Conservation (phyloP, 306 rosid genomes). For the Prunus mume region DNA sequence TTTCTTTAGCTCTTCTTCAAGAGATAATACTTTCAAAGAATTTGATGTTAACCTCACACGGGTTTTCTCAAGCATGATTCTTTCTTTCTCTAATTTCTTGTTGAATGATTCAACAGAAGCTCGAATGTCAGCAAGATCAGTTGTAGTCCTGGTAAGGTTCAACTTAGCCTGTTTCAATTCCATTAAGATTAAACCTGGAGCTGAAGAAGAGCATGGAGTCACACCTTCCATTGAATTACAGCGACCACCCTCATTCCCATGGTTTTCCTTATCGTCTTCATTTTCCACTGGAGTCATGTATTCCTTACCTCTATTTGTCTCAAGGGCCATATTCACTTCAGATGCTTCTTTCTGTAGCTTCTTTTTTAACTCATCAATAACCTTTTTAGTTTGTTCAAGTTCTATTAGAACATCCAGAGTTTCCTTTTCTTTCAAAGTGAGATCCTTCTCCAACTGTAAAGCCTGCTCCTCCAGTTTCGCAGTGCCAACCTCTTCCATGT, state of each 20-base stretch:
- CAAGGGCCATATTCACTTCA: conserved; percentile 28
- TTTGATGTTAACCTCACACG: conserved; percentile 64
- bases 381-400: conserved; percentile 43
- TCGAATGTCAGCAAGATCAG: conserved; percentile 75
- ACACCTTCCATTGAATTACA: conserved; percentile 28
- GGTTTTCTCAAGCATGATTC: conserved; percentile 68
- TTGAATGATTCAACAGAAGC: conserved; percentile 60
- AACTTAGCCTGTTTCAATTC: conserved; percentile 85
- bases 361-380: conserved; percentile 41
- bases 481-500: conserved; percentile 33
- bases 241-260: conserved; percentile 22
- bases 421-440: conserved; percentile 53
- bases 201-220: conserved; percentile 34
- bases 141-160: conserved; percentile 70
- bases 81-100: conserved; percentile 78
- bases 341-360: conserved; percentile 49
- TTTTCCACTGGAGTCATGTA: conserved; percentile 14
- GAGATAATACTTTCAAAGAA: conserved; percentile 58
- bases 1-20: conserved; percentile 81
- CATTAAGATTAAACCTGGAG: conserved; percentile 59
- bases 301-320: conserved; percentile 14
- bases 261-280: conserved; percentile 62
- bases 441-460: conserved; percentile 41
- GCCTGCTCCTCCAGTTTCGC: conserved; percentile 44
- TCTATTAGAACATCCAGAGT: conserved; percentile 53